Evolutionary conservation across 2,329 filamentous ascomycete species (phyloP).

Genomic region (Simplicillium aogashimaense): DNA sequence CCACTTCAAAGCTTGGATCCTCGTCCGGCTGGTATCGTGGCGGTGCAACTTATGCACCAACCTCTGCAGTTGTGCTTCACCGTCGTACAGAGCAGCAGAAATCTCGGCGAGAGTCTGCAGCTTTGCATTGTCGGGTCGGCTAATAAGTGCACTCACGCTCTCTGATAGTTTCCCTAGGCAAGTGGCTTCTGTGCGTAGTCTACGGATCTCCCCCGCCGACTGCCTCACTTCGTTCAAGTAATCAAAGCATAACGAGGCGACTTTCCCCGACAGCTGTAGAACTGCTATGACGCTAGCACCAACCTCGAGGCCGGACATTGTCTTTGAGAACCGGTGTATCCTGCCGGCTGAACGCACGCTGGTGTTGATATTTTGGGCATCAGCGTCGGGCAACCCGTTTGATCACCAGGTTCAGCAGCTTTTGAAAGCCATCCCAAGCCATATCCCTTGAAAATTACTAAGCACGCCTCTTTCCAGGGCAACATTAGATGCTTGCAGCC

Average conservation of each 20-base stretch:
- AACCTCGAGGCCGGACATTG: too few species aligned
- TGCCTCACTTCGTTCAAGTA: constrained; percentile 2
- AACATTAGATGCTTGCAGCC: too few species aligned
- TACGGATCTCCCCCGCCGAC: neutral
- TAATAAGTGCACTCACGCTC: neutral
- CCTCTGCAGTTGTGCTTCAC: neutral
- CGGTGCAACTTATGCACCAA: neutral
- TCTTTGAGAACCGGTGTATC: too few species aligned
- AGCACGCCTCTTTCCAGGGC: too few species aligned
- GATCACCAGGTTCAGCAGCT: too few species aligned
- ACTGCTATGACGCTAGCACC: constrained; percentile 2
- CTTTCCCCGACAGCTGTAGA: constrained; percentile 4
- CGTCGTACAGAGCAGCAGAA: neutral
- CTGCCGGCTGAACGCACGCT: too few species aligned
- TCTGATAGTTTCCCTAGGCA: neutral
- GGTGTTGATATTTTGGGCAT: too few species aligned
- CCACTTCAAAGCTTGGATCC: constrained; percentile 3
- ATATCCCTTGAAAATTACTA: too few species aligned
- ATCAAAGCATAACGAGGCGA: constrained; percentile 1
- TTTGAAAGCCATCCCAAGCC: too few species aligned
- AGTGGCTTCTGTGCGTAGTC: neutral
- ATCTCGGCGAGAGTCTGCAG: neutral
- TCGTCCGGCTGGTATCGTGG: neutral
- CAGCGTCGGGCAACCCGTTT: too few species aligned
- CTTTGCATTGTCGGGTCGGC: neutral